A percentile compares a stretch with the other conserved stretches of the same genome.
phyloP scores from a whole-genome alignment of 2,329 filamentous ascomycete species.

The Colletotrichum gigasporum region DNA sequence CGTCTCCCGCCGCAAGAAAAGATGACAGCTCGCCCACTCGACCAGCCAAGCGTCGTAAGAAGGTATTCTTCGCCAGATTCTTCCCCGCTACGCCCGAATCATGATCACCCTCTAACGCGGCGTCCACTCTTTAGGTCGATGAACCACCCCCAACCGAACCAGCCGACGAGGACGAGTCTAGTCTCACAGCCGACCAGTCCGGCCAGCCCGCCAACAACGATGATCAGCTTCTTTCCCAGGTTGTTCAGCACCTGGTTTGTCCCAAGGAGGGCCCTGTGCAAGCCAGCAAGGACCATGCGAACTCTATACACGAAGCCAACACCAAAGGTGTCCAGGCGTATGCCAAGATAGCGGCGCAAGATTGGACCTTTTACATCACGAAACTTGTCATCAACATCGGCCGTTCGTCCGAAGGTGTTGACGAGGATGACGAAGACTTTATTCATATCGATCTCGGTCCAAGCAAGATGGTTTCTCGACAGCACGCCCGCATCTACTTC shows the following conservation, averaged over 20 bases:
- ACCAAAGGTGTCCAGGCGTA: slow-evolving; percentile 76
- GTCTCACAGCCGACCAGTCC: slow-evolving; percentile 51
- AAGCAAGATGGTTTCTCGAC: slow-evolving; percentile 81
- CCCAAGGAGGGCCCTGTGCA: slow-evolving; percentile 59
- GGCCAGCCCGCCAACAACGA: slow-evolving; percentile 55
- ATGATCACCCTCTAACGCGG: not conserved
- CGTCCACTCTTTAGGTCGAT: slow-evolving; percentile 43
- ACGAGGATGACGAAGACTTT: slow-evolving; percentile 56
- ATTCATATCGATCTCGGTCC: slow-evolving; percentile 91
- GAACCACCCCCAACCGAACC: slow-evolving; percentile 50
- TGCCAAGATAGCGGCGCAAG: slow-evolving; percentile 82
- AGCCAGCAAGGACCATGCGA: slow-evolving; percentile 70
- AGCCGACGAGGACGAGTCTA: slow-evolving; percentile 56
- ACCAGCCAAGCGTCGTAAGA: slow-evolving; percentile 72
- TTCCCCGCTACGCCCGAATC: not conserved
- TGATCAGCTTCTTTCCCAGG: slow-evolving; percentile 64
- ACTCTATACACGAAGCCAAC: slow-evolving; percentile 70
- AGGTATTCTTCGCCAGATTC: slow-evolving; percentile 50
- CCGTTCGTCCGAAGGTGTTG: slow-evolving; percentile 66
- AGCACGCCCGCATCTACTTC: slow-evolving; percentile 80
- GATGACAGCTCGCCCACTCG: slow-evolving; percentile 68
- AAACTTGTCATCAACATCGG: slow-evolving; percentile 81
- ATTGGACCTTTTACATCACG: slow-evolving; percentile 87
- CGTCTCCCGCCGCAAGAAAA: slow-evolving; percentile 42
- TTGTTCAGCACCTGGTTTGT: slow-evolving; percentile 60